Base-by-base conservation (phyloP, 1,284 basidiomycete species). In the Amylostereum areolatum region DNA sequence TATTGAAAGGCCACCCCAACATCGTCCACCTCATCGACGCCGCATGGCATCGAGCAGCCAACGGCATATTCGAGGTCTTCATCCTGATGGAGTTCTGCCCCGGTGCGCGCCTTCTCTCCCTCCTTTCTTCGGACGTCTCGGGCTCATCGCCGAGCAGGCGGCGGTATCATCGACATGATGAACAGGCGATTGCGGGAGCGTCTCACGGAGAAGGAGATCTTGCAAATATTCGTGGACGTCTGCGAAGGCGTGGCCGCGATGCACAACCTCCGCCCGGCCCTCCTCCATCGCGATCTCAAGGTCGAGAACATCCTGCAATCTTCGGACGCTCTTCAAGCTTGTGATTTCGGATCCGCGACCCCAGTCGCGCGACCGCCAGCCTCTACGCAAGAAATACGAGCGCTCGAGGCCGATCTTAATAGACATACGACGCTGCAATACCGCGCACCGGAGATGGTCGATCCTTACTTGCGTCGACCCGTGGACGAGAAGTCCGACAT, bases 81-180 rank as follows among this genome's bases (percentile, higher is more conserved):
- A 99, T 99, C 64, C 78, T 99, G 52, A 99, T 99, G 97, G 97
- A 99, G 68, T 97, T 87, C 67, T 97, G 94, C 65, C 74, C 80
- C 7, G 85, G 80, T 73, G 45, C 50, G 73, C 63, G 28, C 35
- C 40, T 36, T 28, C 1, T 39, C 42, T 46, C 32, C 7, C 6
- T 29, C 12, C 29, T 46, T 31, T 33, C 47, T 50, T 58, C n/a
- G n/a, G n/a, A n/a, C n/a, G n/a, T n/a, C n/a, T n/a, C n/a, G n/a
- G n/a, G n/a, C n/a, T n/a, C 9, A 56, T 53, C 30, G 48, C 37
- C 51, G 8, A 29, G 41, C n/a, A 92, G 91, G 94, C 41, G 97
- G 97, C 28, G 97, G 97, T 36, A 97, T 99, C 59, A 98, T 99
- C 68, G 97, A 99, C 70, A 92, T 99, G 82, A 92, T 99, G 87